phyloP scores from a whole-genome alignment of 1,284 basidiomycete species.

The Stereum hirsutum region DNA sequence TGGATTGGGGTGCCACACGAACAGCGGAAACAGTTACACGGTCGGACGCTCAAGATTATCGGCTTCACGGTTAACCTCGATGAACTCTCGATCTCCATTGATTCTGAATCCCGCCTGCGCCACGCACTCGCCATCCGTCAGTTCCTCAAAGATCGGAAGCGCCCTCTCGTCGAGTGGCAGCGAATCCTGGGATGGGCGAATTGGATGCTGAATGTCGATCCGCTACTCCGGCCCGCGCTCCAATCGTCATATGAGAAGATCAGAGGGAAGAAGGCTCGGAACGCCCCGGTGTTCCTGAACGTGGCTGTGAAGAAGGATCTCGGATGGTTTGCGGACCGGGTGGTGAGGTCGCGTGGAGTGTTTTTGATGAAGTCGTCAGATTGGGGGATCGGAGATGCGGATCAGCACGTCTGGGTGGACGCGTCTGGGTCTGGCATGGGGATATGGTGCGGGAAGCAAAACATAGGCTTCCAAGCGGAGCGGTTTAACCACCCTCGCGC shows the following conservation, averaged over 20 bases:
- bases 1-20: conserved; percentile 2
- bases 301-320: conserved; percentile 17
- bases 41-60: not conserved
- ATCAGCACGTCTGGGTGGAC: conserved; percentile 20
- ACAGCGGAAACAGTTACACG: not conserved
- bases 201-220: conserved; percentile 24
- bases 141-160: conserved; percentile 2
- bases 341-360: conserved; percentile 17
- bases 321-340: conserved; percentile 20
- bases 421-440: conserved; percentile 19
- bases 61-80: conserved; percentile 1
- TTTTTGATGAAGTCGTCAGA: conserved; percentile 16
- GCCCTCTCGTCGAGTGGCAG: conserved; percentile 21
- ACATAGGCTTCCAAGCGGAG: conserved; percentile 13
- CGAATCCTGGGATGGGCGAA: conserved; percentile 25
- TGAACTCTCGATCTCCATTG: not conserved
- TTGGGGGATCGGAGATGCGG: conserved; percentile 17
- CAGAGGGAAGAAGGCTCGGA: conserved; percentile 16
- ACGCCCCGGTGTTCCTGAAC: conserved; percentile 22
- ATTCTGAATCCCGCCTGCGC: not conserved
- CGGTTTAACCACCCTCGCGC: conserved; percentile 4
- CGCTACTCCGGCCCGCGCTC: not conserved
- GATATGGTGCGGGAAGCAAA: conserved; percentile 18
- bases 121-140: not conserved
- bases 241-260: not conserved